phyloP scores from a whole-genome alignment of 2,329 filamentous ascomycete species.

The Fusarium robinianum region DNA sequence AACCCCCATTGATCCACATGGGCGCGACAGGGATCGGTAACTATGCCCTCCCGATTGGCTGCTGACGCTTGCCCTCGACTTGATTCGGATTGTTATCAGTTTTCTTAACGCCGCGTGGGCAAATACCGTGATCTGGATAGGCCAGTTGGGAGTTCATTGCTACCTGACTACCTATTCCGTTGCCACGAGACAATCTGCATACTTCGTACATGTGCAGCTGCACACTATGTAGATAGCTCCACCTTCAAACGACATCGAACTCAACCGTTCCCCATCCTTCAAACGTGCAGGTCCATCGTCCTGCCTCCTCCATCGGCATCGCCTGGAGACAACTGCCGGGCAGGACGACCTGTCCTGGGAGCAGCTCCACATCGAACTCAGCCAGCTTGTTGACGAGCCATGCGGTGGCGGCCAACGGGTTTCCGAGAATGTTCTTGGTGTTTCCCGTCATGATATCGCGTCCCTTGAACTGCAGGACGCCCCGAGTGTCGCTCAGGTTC shows the following conservation, averaged over 20 bases:
- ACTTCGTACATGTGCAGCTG: too few species aligned
- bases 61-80: too few species aligned
- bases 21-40: conserved; percentile 22
- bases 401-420: conserved; percentile 31
- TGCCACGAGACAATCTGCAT: too few species aligned
- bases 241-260: conserved; percentile 34
- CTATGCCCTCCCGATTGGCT: conserved; percentile 16
- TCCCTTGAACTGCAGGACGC: conserved; percentile 31
- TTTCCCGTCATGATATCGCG: conserved; percentile 33
- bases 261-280: conserved; percentile 34
- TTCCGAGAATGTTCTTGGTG: conserved; percentile 35
- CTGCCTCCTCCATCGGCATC: conserved; percentile 29
- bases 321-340: conserved; percentile 35
- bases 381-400: conserved; percentile 35
- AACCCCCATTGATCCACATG: too few species aligned
- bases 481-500: conserved; percentile 29
- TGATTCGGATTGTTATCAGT: not conserved
- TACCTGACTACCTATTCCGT: too few species aligned
- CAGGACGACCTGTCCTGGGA: conserved; percentile 32
- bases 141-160: too few species aligned
- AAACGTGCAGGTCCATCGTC: conserved; percentile 31
- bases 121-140: too few species aligned
- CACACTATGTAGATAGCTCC: too few species aligned
- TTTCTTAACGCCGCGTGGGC: too few species aligned
- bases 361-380: conserved; percentile 30